A percentile compares a stretch with the other conserved stretches of the same genome.
phyloP scores from a whole-genome alignment of 106 monocot species.

The Dioscorea alata region DNA sequence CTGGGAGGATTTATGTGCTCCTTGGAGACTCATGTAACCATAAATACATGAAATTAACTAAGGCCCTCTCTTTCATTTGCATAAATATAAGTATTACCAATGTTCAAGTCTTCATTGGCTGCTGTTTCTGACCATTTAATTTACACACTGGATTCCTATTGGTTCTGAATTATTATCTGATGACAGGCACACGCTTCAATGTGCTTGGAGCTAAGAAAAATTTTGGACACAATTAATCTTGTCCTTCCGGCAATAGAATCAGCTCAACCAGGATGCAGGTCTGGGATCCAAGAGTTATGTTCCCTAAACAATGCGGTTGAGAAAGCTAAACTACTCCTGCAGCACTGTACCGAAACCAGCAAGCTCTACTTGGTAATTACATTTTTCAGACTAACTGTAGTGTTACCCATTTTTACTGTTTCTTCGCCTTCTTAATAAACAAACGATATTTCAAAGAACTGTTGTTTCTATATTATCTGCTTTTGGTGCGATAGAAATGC shows the following conservation, averaged over 20 bases:
- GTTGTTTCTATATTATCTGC: too few relatives aligned
- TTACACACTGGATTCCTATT: background rate
- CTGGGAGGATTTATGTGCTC: too few relatives aligned
- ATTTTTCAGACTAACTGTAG: background rate
- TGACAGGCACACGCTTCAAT: conserved; percentile 55
- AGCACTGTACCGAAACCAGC: conserved; percentile 70
- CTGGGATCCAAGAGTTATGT: conserved; percentile 77
- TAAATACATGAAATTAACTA: background rate
- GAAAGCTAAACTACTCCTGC: conserved; percentile 62
- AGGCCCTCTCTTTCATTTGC: background rate
- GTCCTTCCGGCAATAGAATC: conserved; percentile 83
- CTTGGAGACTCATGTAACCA: background rate
- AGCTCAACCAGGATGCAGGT: conserved; percentile 63
- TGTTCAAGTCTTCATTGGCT: background rate
- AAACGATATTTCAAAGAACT: background rate
- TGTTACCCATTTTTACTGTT: too few relatives aligned
- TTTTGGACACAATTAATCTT: conserved; percentile 32
- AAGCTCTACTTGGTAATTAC: conserved; percentile 79
- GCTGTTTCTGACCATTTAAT: background rate
- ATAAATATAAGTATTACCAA: background rate
- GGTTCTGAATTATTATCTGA: background rate
- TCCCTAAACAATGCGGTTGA: conserved; percentile 53
- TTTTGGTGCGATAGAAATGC: too few relatives aligned
- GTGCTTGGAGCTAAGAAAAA: conserved; percentile 53
- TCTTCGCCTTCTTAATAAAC: background rate